These are phyloP conservation scores for Penicillium sp. DNA, from an alignment of 2,329 filamentous ascomycete species.

Conservation along the genomic window DNA sequence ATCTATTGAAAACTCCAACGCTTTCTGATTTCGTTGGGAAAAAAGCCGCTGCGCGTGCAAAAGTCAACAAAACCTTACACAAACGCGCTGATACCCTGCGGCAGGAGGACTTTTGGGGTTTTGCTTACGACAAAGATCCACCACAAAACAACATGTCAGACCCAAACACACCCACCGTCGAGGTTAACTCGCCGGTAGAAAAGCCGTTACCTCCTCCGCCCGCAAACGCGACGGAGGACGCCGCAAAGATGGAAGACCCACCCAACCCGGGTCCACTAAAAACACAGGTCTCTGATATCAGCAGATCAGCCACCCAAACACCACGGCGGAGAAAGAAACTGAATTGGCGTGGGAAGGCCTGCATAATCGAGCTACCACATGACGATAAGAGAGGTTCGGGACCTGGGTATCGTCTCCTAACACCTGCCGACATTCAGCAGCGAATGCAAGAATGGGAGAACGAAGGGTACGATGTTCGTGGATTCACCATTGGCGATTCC, in stretches of 20 bases:
- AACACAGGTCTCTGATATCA: slow-evolving; percentile 19
- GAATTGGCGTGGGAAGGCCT: slow-evolving; percentile 72
- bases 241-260: slow-evolving; percentile 5
- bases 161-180: slow-evolving; percentile 20
- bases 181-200: slow-evolving; percentile 35
- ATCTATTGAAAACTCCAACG: slow-evolving; percentile 43
- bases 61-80: slow-evolving; percentile 36
- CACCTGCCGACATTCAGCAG: slow-evolving; percentile 39
- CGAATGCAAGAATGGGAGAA: slow-evolving; percentile 44
- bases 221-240: slow-evolving; percentile 12
- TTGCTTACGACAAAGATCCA: slow-evolving; percentile 45
- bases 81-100: slow-evolving; percentile 45
- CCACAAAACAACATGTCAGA: slow-evolving; percentile 37
- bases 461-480: slow-evolving; percentile 45
- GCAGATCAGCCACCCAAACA: slow-evolving; percentile 28
- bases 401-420: slow-evolving; percentile 39
- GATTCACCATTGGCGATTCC: slow-evolving; percentile 39
- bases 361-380: slow-evolving; percentile 67
- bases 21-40: slow-evolving; percentile 37
- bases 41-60: slow-evolving; percentile 27
- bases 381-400: slow-evolving; percentile 64
- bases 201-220: slow-evolving; percentile 44
- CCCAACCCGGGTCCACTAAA: slow-evolving; percentile 13
- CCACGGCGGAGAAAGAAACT: slow-evolving; percentile 65
- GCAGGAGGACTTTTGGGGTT: slow-evolving; percentile 48